These are phyloP conservation scores for Termitomyces bulborhizus DNA, from an alignment of 768 basidiomycete species.

Conservation along the genomic window DNA sequence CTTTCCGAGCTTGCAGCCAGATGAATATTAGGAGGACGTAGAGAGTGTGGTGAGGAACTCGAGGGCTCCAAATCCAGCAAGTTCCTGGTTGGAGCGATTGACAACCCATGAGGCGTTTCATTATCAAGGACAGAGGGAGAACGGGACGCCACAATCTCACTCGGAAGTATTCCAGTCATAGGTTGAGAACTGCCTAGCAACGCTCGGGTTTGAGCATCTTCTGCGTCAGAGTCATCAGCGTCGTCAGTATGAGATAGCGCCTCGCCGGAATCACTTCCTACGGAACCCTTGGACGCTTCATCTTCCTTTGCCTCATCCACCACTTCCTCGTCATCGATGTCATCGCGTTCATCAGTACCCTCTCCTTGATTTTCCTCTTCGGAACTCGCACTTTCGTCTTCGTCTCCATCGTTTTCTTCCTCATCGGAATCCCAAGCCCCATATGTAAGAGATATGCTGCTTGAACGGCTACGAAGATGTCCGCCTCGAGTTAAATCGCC, in stretches of 20 bases:
- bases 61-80: not conserved
- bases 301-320: slow-evolving; percentile 10
- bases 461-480: slow-evolving; percentile 50
- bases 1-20: not conserved
- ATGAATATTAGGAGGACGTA: not conserved
- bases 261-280: not conserved
- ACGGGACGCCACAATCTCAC: not conserved
- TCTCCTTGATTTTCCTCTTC: slow-evolving; percentile 25
- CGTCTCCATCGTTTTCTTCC: slow-evolving; percentile 32
- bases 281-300: slow-evolving; percentile 1
- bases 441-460: slow-evolving; percentile 34
- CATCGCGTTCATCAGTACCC: slow-evolving; percentile 25
- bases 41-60: not conserved
- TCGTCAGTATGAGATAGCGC: not conserved
- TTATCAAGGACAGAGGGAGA: not conserved
- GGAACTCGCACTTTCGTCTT: slow-evolving; percentile 22
- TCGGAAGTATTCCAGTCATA: not conserved
- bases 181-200: slow-evolving; percentile 9
- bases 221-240: slow-evolving; percentile 2
- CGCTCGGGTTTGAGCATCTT: slow-evolving; percentile 12
- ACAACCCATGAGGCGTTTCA: not conserved
- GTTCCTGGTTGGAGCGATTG: not conserved
- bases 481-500: slow-evolving; percentile 54
- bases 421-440: slow-evolving; percentile 30
- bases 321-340: slow-evolving; percentile 7